Evolutionary conservation across 371 early-diverging fungal genomes (phyloP).

Genomic region (Zopfochytrium polystomum): DNA sequence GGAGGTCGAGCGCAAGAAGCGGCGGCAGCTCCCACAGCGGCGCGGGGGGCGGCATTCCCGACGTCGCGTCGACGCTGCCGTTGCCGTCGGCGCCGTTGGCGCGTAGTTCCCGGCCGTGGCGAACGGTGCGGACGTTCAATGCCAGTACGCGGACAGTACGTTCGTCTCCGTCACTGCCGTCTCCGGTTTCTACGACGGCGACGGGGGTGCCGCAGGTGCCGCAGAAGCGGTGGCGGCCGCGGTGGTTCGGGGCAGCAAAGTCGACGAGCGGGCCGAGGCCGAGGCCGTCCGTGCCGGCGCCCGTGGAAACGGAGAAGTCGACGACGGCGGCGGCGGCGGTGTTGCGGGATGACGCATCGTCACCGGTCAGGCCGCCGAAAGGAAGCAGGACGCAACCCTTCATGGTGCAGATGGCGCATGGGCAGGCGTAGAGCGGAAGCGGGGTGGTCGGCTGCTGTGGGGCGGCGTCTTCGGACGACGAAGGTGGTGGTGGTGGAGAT

Average conservation of each 20-base stretch:
- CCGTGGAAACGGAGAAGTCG: background rate
- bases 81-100: no score
- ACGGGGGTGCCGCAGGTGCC: background rate
- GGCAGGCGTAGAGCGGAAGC: background rate
- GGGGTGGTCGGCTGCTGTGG: no score
- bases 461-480: no score
- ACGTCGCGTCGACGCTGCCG: background rate
- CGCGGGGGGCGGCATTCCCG: background rate
- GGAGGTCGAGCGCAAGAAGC: background rate
- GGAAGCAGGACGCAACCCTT: background rate
- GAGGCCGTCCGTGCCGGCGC: background rate
- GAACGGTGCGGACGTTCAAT: background rate
- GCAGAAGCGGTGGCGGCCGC: background rate
- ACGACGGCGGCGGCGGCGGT: background rate
- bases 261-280: background rate
- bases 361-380: no score
- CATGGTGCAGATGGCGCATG: background rate
- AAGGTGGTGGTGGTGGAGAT: no score
- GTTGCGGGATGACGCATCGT: no score
- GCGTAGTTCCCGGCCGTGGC: no score
- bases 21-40: background rate
- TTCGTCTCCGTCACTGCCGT: background rate
- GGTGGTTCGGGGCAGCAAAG: background rate
- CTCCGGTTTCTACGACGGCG: background rate
- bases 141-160: background rate